Percentiles rank a stretch among this genome's conserved stretches.
These are phyloP conservation scores for Cutaneotrichosporon cutaneum DNA, from an alignment of 1,284 basidiomycete genomes.

Conservation along the genomic window DNA sequence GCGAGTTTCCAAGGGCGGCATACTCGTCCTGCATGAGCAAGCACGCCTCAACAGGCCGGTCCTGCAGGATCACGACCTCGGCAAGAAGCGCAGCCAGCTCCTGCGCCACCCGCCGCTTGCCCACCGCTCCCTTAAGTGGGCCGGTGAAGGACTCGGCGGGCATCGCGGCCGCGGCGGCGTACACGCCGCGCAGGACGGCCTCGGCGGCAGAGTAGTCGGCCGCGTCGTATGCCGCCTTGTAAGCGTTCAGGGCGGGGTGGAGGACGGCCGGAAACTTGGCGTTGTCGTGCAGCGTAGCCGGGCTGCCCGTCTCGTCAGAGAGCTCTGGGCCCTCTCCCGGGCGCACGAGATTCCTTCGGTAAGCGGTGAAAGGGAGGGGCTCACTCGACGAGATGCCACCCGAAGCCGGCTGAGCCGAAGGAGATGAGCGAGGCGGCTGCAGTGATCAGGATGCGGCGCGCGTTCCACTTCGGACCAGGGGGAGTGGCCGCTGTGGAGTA, in stretches of 20 bases:
- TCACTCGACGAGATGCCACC: neutral
- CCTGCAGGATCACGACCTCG: neutral
- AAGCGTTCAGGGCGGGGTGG: neutral
- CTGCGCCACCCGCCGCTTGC: neutral
- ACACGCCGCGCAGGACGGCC: neutral
- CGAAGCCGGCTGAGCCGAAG: neutral
- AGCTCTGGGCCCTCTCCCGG: neutral
- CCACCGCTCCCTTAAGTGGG: neutral
- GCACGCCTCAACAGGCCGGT: neutral
- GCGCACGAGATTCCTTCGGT: neutral
- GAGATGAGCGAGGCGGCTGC: neutral
- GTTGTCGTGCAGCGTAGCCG: neutral
- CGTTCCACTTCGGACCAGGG: neutral
- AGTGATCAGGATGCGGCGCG: neutral
- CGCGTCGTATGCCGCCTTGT: neutral
- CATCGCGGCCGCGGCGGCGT: neutral
- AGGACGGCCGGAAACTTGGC: neutral
- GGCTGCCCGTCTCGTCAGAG: neutral
- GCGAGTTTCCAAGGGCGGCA: neutral
- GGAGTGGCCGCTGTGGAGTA: neutral
- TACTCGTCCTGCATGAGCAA: neutral
- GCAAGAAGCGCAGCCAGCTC: neutral
- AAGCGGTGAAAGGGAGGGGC: neutral
- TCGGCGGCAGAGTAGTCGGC: neutral
- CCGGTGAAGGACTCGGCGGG: neutral